Percentiles rank a stretch among this genome's conserved stretches.
Conservation (phyloP, 345 rosid species). For the Garcia nutans region DNA sequence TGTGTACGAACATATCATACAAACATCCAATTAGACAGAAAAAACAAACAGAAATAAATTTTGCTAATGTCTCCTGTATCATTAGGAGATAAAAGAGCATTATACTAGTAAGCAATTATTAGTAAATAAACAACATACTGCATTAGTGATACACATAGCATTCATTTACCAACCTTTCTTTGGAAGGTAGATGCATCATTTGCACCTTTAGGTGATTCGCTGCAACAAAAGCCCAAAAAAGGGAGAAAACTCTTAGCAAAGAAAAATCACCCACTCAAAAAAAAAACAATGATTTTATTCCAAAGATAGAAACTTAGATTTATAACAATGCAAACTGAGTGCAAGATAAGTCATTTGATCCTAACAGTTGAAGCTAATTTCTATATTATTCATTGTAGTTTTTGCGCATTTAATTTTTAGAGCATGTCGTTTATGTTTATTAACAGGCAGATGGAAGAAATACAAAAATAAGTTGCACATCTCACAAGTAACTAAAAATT, state of each 20-base stretch:
- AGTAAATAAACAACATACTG: neutral
- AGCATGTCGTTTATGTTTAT: neutral
- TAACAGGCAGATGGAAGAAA: neutral
- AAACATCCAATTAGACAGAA: no score
- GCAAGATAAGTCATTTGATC: neutral
- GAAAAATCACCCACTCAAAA: constrained; percentile 1
- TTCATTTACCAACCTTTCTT: constrained; percentile 65
- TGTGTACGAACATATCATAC: neutral
- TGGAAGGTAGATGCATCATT: constrained; percentile 98
- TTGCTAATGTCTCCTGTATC: neutral
- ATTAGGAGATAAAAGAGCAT: neutral
- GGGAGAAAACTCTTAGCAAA: constrained; percentile 6
- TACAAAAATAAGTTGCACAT: neutral
- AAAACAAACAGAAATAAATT: neutral
- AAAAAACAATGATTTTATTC: neutral
- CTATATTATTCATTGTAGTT: neutral
- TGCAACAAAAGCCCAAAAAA: constrained; percentile 35
- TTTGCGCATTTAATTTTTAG: neutral
- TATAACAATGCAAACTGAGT: neutral
- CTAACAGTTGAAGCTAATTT: neutral
- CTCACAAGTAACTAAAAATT: neutral
- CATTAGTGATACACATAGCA: neutral
- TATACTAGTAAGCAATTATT: neutral
- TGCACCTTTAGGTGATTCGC: constrained; percentile 97
- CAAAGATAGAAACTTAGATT: neutral